A percentile compares a stretch with the other conserved stretches of the same genome.
Evolutionary conservation across 1,139 yeast species (phyloP).

Genomic region (Sugiyamaella japonica): DNA sequence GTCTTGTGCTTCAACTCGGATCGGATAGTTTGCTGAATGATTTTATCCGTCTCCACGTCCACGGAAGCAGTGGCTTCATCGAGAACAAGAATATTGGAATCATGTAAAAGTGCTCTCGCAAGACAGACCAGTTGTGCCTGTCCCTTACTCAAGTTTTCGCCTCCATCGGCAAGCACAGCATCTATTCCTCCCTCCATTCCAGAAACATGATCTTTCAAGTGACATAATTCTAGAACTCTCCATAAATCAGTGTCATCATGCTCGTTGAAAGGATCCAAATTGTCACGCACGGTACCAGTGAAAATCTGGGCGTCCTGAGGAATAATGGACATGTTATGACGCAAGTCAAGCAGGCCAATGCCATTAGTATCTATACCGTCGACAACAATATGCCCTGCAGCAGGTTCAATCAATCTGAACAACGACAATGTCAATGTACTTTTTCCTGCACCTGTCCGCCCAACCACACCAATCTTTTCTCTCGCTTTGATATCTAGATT

Average conservation of each 20-base stretch:
- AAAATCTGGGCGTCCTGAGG: slow-evolving; percentile 76
- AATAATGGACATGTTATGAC: slow-evolving; percentile 61
- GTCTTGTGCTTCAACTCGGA: slow-evolving; percentile 62
- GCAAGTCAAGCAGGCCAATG: slow-evolving; percentile 55
- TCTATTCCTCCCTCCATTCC: slow-evolving; percentile 48
- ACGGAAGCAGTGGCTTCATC: slow-evolving; percentile 90
- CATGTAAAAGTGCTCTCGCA: slow-evolving; percentile 65
- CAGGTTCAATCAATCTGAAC: slow-evolving; percentile 58
- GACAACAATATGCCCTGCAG: slow-evolving; percentile 53
- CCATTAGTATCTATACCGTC: slow-evolving; percentile 60
- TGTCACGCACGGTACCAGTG: slow-evolving; percentile 61
- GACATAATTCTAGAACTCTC: slow-evolving; percentile 65
- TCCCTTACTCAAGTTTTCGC: slow-evolving; percentile 72
- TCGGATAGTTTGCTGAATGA: slow-evolving; percentile 72
- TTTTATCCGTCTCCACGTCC: slow-evolving; percentile 72
- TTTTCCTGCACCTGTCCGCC: slow-evolving; percentile 79
- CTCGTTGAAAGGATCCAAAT: slow-evolving; percentile 62
- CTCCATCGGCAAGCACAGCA: slow-evolving; percentile 60
- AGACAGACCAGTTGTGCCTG: slow-evolving; percentile 74
- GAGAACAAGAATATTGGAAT: slow-evolving; percentile 61
- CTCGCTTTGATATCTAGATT: slow-evolving; percentile 47
- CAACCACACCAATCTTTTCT: slow-evolving; percentile 69
- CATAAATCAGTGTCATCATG: slow-evolving; percentile 53
- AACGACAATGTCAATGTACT: slow-evolving; percentile 64
- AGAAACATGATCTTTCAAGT: slow-evolving; percentile 69